Conservation (phyloP, 75 land plant genomes). For the Chamaecyparis obtusa region DNA sequence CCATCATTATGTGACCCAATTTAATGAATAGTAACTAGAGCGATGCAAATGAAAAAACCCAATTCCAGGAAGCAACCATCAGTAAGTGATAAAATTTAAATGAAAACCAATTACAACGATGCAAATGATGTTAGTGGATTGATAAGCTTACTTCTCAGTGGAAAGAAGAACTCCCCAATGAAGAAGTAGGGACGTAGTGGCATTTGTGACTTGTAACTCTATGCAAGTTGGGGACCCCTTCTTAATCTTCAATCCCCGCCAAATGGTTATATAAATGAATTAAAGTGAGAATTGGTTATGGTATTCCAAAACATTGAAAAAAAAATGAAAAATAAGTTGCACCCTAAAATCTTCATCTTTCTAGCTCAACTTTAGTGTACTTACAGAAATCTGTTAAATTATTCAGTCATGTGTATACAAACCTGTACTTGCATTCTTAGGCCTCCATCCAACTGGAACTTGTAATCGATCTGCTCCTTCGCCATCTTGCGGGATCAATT, state of each 20-base stretch:
- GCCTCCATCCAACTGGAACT: conserved; percentile 39
- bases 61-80: conserved; percentile 18
- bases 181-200: conserved; percentile 28
- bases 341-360: background rate
- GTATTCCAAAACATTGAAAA: background rate
- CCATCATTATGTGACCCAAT: background rate
- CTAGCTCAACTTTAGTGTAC: background rate
- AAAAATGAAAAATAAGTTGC: background rate
- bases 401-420: background rate
- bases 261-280: background rate
- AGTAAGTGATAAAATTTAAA: background rate
- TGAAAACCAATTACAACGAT: background rate
- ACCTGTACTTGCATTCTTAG: conserved; percentile 25
- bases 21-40: background rate
- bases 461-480: background rate
- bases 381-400: background rate
- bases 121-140: background rate
- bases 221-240: conserved; percentile 23
- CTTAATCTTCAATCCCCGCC: conserved; percentile 23
- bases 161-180: conserved; percentile 48
- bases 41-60: conserved; percentile 31
- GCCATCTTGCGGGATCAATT: background rate
- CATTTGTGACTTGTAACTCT: conserved; percentile 31
- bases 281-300: background rate
- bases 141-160: conserved; percentile 19